These are phyloP conservation scores for Metarhizium humberi DNA, from an alignment of 2,329 filamentous ascomycete genomes.

Conservation along the genomic window DNA sequence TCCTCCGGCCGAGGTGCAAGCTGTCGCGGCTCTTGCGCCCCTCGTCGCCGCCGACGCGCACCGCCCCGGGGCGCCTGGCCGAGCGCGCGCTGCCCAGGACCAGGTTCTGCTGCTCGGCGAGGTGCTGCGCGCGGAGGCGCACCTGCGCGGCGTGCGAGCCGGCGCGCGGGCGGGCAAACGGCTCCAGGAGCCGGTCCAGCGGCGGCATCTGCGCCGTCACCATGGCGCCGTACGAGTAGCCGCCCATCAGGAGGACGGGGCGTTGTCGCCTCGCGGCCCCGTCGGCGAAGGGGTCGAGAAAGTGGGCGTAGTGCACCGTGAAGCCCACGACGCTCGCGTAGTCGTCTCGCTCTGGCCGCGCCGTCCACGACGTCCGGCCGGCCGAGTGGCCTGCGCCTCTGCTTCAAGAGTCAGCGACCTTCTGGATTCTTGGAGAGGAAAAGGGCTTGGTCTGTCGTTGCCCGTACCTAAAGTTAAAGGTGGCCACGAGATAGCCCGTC, in stretches of 20 bases:
- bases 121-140: conserved; percentile 55
- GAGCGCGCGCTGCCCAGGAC: conserved; percentile 29
- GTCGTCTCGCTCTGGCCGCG: conserved; percentile 69
- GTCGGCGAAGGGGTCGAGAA: conserved; percentile 34
- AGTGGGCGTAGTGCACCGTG: conserved; percentile 61
- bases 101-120: conserved; percentile 54
- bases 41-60: conserved; percentile 43
- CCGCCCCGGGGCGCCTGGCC: conserved; percentile 22
- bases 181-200: conserved; percentile 45
- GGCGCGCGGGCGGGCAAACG: conserved; percentile 43
- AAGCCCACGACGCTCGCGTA: conserved; percentile 79
- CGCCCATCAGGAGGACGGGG: conserved; percentile 49
- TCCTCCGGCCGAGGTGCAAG: conserved; percentile 12
- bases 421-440: too few relatives aligned
- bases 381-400: conserved; percentile 70
- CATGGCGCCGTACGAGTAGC: conserved; percentile 88
- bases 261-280: not conserved
- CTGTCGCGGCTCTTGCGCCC: conserved; percentile 31
- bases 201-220: conserved; percentile 66
- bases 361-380: conserved; percentile 81
- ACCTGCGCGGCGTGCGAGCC: conserved; percentile 60
- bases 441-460: too few relatives aligned
- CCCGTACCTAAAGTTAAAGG: conserved; percentile 80
- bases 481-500: conserved; percentile 66
- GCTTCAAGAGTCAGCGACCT: conserved; percentile 7